Evolutionary conservation across 1,284 basidiomycete genomes (phyloP).

Genomic region (Ganoderma sp.): DNA sequence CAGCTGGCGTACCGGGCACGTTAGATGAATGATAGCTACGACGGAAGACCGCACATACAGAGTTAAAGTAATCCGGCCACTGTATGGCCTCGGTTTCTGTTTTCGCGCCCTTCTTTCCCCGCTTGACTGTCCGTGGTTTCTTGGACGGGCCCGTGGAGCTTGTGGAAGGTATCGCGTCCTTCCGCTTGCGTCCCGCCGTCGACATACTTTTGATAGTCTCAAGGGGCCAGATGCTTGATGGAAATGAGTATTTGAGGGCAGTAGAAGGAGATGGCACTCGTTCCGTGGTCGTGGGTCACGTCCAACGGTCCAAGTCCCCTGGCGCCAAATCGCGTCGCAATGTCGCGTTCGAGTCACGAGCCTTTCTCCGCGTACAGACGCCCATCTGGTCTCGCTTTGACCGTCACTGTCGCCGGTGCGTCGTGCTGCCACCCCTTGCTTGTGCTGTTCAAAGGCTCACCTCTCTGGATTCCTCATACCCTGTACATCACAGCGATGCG

Average conservation of each 20-base stretch:
- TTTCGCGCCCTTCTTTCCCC: constrained; percentile 37
- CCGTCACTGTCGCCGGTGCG: constrained; percentile 10
- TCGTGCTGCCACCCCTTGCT: constrained; percentile 8
- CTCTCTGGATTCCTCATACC: neutral
- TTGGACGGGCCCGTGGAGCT: constrained; percentile 13
- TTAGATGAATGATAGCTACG: neutral
- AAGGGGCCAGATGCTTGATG: too few species aligned
- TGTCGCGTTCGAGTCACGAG: constrained; percentile 4
- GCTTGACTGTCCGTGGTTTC: constrained; percentile 33
- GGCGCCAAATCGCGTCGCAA: constrained; percentile 8
- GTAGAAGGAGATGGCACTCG: neutral
- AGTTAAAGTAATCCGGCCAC: constrained; percentile 68
- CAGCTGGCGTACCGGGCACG: constrained; percentile 26
- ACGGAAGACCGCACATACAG: constrained; percentile 46
- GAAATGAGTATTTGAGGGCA: neutral
- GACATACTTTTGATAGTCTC: constrained; percentile 16
- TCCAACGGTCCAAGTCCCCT: constrained; percentile 3
- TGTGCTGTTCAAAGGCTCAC: constrained; percentile 3
- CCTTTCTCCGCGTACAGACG: neutral
- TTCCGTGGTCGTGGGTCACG: neutral
- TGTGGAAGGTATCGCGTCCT: constrained; percentile 9
- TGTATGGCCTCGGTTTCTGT: constrained; percentile 29
- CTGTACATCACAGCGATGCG: constrained; percentile 37
- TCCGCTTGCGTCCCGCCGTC: constrained; percentile 27
- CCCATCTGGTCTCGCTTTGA: neutral